Percentiles rank a stretch among this genome's conserved stretches.
phyloP scores from a whole-genome alignment of 495 filamentous ascomycete genomes.

The Immersiella caudata region DNA sequence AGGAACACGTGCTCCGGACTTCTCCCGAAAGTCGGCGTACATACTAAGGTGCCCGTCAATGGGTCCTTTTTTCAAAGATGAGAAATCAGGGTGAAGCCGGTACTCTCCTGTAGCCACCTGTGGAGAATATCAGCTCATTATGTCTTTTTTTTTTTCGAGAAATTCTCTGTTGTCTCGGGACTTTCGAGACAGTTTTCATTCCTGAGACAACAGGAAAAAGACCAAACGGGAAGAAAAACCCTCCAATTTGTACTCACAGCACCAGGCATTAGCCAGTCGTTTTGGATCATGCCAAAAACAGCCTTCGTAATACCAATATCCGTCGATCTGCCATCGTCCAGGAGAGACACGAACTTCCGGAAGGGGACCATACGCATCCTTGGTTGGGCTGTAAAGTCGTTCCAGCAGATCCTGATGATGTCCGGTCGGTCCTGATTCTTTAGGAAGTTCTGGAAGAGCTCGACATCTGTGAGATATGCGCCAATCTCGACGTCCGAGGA shows the following conservation, averaged over 20 bases:
- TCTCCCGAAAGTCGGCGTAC: conserved; percentile 62
- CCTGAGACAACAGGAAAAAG: too few species aligned
- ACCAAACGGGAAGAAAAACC: too few species aligned
- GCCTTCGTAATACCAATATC: conserved; percentile 60
- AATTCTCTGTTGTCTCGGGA: too few species aligned
- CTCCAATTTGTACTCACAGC: too few species aligned
- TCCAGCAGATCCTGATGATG: conserved; percentile 74
- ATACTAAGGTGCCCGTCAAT: conserved; percentile 59
- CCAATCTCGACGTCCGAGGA: conserved; percentile 19
- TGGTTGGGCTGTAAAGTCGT: conserved; percentile 73
- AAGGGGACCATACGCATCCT: conserved; percentile 74
- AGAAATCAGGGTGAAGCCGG: conserved; percentile 62
- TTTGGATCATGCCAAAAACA: conserved; percentile 60
- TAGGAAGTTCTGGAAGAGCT: conserved; percentile 61
- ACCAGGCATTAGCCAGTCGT: conserved; percentile 51
- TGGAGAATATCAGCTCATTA: too few species aligned
- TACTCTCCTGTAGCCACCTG: conserved; percentile 63
- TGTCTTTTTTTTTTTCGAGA: too few species aligned
- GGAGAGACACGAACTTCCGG: conserved; percentile 61
- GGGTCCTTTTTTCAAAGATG: conserved; percentile 59
- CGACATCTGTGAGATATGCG: conserved; percentile 29
- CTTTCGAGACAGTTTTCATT: too few species aligned
- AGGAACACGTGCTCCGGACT: conserved; percentile 43
- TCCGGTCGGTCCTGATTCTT: conserved; percentile 69
- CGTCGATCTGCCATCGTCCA: conserved; percentile 52